Evolutionary conservation across 345 rosid species (phyloP), one percentile per base, ranked within the genome.

Genomic region (Cochlearia excelsa): DNA sequence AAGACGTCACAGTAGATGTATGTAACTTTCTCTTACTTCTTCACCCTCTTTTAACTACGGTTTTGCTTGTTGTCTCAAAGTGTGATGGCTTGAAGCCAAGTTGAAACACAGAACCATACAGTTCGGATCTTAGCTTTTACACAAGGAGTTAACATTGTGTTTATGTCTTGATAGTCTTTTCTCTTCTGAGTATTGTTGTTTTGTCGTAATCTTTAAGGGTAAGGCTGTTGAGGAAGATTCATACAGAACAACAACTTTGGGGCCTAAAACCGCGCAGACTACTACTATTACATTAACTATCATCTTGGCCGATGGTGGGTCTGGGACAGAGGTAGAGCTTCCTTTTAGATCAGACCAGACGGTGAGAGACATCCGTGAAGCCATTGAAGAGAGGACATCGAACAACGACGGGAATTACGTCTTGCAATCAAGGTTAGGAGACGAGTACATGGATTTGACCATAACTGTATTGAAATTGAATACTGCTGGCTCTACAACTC

Each of bases 281-380:
- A 27, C 3, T 59, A 27, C 37, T 52, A 44, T 53, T 35, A 28
- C 30, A 5, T 3, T 62, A 51, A 4, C 26, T 6, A 9, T 62
- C 41, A 0, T 3, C 28, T 33, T 53, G 47, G 9, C 49, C 2
- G 49, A 39, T 56, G 41, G 9, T 30, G n/a, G 6, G 4, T 11
- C 31, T 1, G 55, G 30, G 9, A 10, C 3, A 44, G 1, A 33
- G 39, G 4, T 28, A 41, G 1, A 6, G 3, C 9, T 68, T 37
- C 9, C 46, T 51, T 5, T 67, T 27, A 43, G 52, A n/a, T 27
- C 59, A 33, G 37, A 52, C 54, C n/a, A 54, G 28, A 69, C 73
- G 39, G 5, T 69, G 28, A 55, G 68, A 57, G 74, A 69, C 41
- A 55, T 69, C 51, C 63, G 2, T 54, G 29, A 35, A 5, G 42